Evolutionary conservation across 2,329 filamentous ascomycete genomes (phyloP).

Genomic region (Pseudogymnoascus verrucosus): DNA sequence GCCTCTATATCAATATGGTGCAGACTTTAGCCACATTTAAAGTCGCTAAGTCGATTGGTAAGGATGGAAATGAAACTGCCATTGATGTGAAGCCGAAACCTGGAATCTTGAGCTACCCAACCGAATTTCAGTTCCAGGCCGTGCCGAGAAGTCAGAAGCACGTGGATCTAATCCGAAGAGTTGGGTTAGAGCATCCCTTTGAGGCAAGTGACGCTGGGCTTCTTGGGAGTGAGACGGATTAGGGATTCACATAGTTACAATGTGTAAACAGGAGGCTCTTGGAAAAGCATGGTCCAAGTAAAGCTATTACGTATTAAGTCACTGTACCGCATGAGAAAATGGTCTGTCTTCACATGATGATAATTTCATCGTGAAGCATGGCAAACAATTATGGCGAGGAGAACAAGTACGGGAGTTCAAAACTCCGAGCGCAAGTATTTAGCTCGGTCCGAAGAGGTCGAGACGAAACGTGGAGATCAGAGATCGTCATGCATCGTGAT

Average conservation of each 20-base stretch:
- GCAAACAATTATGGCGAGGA: neutral
- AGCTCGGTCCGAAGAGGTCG: neutral
- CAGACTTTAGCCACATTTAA: constrained; percentile 31
- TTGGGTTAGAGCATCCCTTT: neutral
- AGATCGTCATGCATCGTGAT: neutral
- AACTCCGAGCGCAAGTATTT: neutral
- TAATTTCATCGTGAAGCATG: neutral
- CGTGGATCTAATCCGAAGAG: neutral
- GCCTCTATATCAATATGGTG: constrained; percentile 31
- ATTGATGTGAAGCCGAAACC: constrained; percentile 5
- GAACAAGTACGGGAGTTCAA: neutral
- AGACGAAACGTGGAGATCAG: neutral
- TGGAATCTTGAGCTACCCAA: constrained; percentile 4
- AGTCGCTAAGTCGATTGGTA: constrained; percentile 27
- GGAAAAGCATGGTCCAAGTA: neutral
- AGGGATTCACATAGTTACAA: neutral
- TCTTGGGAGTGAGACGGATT: neutral
- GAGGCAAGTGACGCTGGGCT: constrained; percentile 1
- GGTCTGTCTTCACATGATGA: neutral
- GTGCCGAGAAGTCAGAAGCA: constrained; percentile 6
- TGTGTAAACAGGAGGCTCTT: neutral
- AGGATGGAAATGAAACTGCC: constrained; percentile 27
- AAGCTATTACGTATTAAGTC: neutral
- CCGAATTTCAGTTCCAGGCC: constrained; percentile 1
- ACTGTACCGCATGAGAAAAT: neutral